Percentiles rank a stretch among this genome's conserved stretches.
Evolutionary conservation across 2,329 filamentous ascomycete species (phyloP).

Genomic region (Diplodia intermedia): DNA sequence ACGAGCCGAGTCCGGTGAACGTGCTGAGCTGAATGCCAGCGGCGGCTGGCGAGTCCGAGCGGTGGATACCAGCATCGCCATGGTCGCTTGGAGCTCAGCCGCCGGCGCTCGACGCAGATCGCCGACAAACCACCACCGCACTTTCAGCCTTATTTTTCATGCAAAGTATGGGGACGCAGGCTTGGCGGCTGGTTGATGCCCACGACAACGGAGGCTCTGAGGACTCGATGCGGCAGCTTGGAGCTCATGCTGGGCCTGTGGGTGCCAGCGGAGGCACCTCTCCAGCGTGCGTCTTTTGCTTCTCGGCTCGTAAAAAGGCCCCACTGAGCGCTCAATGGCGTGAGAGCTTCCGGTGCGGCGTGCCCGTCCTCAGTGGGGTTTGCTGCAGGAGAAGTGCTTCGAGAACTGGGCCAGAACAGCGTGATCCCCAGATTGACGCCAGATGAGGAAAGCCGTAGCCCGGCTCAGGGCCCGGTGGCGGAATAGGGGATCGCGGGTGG

Average conservation of each 20-base stretch:
- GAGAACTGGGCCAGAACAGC: conserved; percentile 25
- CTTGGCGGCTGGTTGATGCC: conserved; percentile 9
- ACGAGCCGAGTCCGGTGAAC: conserved; percentile 7
- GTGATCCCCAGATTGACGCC: conserved; percentile 29
- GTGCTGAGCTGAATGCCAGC: conserved; percentile 12
- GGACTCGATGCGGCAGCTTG: not conserved
- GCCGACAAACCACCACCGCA: conserved; percentile 13
- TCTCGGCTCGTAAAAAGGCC: conserved; percentile 17
- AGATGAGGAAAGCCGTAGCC: conserved; percentile 8
- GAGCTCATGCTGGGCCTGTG: conserved; percentile 3
- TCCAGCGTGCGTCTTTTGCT: conserved; percentile 4
- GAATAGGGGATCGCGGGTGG: conserved; percentile 17
- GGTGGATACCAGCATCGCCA: conserved; percentile 21
- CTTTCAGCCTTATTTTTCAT: not conserved
- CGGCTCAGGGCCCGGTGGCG: not conserved
- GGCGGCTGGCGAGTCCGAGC: conserved; percentile 10
- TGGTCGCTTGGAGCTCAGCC: conserved; percentile 24
- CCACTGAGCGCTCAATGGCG: conserved; percentile 19
- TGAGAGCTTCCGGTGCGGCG: conserved; percentile 24
- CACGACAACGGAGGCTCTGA: not conserved
- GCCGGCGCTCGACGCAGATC: not conserved
- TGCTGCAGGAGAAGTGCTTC: conserved; percentile 11
- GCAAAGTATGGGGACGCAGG: conserved; percentile 6
- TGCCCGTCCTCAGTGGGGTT: conserved; percentile 16
- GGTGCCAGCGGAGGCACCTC: not conserved